A percentile compares a stretch with the other conserved stretches of the same genome.
Evolutionary conservation across 441 rosid species (phyloP).

Genomic region (Mallotus repandus): DNA sequence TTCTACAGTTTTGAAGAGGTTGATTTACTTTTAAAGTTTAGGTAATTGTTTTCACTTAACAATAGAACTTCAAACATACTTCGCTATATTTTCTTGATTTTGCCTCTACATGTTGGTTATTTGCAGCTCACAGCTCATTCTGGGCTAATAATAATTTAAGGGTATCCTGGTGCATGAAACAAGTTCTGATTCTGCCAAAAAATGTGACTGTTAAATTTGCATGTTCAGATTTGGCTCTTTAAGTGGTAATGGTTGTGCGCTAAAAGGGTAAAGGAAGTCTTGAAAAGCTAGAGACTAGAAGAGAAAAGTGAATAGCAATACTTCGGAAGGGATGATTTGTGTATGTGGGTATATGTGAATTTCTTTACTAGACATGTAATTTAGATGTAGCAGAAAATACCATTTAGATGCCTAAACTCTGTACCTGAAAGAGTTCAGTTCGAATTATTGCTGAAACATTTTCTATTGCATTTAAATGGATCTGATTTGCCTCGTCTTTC

Average conservation of each 20-base stretch:
- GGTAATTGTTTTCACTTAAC: slow-evolving; percentile 35
- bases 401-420: background rate
- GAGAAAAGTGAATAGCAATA: background rate
- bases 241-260: background rate
- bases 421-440: background rate
- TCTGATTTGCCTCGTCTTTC: no score
- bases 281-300: background rate
- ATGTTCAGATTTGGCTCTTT: background rate
- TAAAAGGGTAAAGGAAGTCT: background rate
- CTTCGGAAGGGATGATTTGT: background rate
- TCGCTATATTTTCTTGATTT: slow-evolving; percentile 4
- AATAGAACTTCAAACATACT: background rate
- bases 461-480: background rate
- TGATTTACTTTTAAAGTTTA: slow-evolving; percentile 23
- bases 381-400: background rate
- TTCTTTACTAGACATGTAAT: background rate
- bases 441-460: background rate
- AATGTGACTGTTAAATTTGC: background rate
- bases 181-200: background rate
- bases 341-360: background rate
- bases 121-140: background rate
- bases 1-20: slow-evolving; percentile 31
- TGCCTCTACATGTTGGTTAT: background rate
- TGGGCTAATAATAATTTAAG: background rate
- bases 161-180: background rate